Conservation (phyloP, 192 early-diverging fungal genomes). For the Backusella parvicylindrica region DNA sequence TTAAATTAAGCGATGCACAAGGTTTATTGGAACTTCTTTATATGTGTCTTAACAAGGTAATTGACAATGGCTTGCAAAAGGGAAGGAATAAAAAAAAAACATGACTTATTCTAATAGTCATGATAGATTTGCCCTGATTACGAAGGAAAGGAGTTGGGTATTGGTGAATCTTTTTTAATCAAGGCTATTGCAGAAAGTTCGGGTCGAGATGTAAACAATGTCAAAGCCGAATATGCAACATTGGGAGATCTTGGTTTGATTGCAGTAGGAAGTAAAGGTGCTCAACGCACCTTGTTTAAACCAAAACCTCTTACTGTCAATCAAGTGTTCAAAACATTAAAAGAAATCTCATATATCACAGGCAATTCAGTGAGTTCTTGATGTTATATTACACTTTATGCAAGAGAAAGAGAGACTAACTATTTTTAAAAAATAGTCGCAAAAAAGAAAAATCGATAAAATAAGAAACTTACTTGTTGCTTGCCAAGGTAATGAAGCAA, state of each 20-base stretch:
- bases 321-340: conserved; percentile 82
- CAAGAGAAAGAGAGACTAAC: not conserved
- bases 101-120: too few species aligned
- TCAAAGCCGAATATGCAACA: conserved; percentile 77
- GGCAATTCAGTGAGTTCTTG: conserved; percentile 61
- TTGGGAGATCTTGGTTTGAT: conserved; percentile 90
- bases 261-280: conserved; percentile 76
- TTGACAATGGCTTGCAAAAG: too few species aligned
- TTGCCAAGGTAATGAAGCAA: conserved; percentile 78
- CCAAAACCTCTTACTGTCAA: conserved; percentile 77
- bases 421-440: conserved; percentile 52
- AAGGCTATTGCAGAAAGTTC: conserved; percentile 93
- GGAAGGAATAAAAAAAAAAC: too few species aligned
- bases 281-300: conserved; percentile 80
- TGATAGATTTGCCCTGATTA: conserved; percentile 72
- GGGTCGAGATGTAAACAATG: conserved; percentile 64
- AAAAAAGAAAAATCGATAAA: conserved; percentile 69
- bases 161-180: conserved; percentile 90
- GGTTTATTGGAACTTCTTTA: conserved; percentile 77
- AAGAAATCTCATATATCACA: conserved; percentile 79
- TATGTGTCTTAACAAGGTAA: conserved; percentile 86
- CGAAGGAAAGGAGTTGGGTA: conserved; percentile 92
- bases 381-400: not conserved
- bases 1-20: conserved; percentile 56
- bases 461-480: conserved; percentile 76